Conservation (phyloP, 495 filamentous ascomycete genomes). For the Hypoxylon rickii region DNA sequence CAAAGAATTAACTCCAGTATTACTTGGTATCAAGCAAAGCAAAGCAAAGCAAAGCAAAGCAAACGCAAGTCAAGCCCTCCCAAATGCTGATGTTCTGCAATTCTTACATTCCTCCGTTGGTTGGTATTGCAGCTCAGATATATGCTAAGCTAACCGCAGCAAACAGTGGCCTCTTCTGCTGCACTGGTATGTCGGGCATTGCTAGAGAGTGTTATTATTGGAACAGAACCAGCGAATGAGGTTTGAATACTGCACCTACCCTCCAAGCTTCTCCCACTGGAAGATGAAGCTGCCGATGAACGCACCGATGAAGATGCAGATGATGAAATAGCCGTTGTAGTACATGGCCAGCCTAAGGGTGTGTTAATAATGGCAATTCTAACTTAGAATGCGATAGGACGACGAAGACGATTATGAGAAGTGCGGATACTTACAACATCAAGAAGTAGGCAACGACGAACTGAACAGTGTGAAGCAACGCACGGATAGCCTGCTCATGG, state of each 20-base stretch:
- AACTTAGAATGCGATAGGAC: not conserved
- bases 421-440: conserved; percentile 54
- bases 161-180: conserved; percentile 17
- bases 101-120: not conserved
- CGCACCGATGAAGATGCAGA: conserved; percentile 65
- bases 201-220: conserved; percentile 4
- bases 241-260: conserved; percentile 7
- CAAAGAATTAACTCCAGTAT: too few species aligned
- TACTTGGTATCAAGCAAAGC: too few species aligned
- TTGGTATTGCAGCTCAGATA: not conserved
- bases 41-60: too few species aligned
- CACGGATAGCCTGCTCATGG: conserved; percentile 62
- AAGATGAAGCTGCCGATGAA: conserved; percentile 64
- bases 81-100: too few species aligned
- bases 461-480: conserved; percentile 65
- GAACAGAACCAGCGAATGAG: not conserved
- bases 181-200: conserved; percentile 14
- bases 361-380: not conserved
- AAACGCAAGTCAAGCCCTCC: too few species aligned
- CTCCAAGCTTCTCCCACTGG: conserved; percentile 55
- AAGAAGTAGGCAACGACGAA: conserved; percentile 76
- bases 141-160: conserved; percentile 15
- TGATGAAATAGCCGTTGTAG: conserved; percentile 66
- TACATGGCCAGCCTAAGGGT: conserved; percentile 53
- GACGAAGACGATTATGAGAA: not conserved